phyloP scores from a whole-genome alignment of 805 yeast species.

The Scheffersomyces stipitis region DNA sequence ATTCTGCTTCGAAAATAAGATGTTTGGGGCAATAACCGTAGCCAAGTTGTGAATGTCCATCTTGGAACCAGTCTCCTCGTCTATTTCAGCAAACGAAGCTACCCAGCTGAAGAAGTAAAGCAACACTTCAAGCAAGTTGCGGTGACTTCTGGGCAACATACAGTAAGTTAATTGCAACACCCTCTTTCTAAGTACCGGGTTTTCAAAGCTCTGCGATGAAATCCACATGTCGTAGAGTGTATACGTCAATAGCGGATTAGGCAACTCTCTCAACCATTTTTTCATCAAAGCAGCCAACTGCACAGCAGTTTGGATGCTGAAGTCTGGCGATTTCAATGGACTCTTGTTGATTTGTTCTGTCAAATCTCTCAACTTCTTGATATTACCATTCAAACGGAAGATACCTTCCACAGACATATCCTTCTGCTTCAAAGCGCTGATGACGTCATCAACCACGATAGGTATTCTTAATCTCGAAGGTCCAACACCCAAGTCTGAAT shows the following conservation, averaged over 20 bases:
- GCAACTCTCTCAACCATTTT: constrained; percentile 87
- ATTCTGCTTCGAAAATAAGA: constrained; percentile 59
- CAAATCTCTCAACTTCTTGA: constrained; percentile 72
- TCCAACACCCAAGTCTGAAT: constrained; percentile 81
- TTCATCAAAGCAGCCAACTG: constrained; percentile 92
- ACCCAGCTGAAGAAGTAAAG: constrained; percentile 90
- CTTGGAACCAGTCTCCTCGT: constrained; percentile 81
- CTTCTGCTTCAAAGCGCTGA: constrained; percentile 79
- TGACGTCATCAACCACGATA: constrained; percentile 78
- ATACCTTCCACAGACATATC: constrained; percentile 96
- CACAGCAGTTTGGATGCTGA: constrained; percentile 76
- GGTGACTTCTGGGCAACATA: constrained; percentile 74
- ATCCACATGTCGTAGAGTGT: constrained; percentile 79
- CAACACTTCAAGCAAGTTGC: constrained; percentile 85
- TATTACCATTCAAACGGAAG: constrained; percentile 94
- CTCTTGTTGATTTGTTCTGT: constrained; percentile 70
- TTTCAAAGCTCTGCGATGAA: constrained; percentile 55
- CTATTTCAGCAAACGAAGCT: constrained; percentile 90
- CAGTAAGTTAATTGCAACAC: constrained; percentile 66
- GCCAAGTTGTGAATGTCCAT: constrained; percentile 96
- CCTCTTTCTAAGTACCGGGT: constrained; percentile 46
- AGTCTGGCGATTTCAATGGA: constrained; percentile 70
- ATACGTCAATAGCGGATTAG: constrained; percentile 83
- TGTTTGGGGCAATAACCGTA: constrained; percentile 92
- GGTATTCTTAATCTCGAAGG: constrained; percentile 81